These are phyloP conservation scores for Termitomyces bulborhizus DNA, from an alignment of 768 basidiomycete species.

Conservation along the genomic window DNA sequence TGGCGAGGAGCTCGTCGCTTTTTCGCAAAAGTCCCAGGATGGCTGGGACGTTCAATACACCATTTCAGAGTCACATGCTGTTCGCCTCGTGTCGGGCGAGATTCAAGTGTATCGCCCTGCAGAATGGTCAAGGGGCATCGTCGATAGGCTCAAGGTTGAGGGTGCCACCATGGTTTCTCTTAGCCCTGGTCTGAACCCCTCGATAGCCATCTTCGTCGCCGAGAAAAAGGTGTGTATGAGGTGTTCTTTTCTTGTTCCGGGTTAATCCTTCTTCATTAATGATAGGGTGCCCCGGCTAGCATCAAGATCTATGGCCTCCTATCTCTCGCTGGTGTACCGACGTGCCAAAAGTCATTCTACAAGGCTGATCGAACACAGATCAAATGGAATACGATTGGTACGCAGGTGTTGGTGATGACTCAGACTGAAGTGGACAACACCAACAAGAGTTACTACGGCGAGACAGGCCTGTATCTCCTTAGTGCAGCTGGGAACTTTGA, in stretches of 20 bases:
- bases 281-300: constrained; percentile 78
- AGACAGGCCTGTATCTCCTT: constrained; percentile 91
- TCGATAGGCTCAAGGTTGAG: constrained; percentile 79
- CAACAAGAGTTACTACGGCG: constrained; percentile 97
- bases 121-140: constrained; percentile 73
- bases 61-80: constrained; percentile 79
- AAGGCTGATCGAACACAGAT: constrained; percentile 91
- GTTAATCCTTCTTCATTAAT: not conserved
- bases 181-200: constrained; percentile 82
- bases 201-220: constrained; percentile 85
- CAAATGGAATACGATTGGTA: constrained; percentile 96
- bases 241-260: not conserved
- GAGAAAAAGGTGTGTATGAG: constrained; percentile 75
- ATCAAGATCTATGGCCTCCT: constrained; percentile 79
- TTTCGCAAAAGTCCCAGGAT: constrained; percentile 88
- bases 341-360: constrained; percentile 89
- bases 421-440: constrained; percentile 97
- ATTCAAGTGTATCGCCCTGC: constrained; percentile 80
- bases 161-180: constrained; percentile 71
- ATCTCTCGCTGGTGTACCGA: constrained; percentile 53
- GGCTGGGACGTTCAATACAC: constrained; percentile 92
- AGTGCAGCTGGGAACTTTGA: constrained; percentile 93
- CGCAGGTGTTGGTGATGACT: constrained; percentile 84
- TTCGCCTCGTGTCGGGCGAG: constrained; percentile 75
- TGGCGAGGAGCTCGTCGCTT: constrained; percentile 80